Conservation (phyloP, 352 stramenopile species). For the Peronospora belbahrii region DNA sequence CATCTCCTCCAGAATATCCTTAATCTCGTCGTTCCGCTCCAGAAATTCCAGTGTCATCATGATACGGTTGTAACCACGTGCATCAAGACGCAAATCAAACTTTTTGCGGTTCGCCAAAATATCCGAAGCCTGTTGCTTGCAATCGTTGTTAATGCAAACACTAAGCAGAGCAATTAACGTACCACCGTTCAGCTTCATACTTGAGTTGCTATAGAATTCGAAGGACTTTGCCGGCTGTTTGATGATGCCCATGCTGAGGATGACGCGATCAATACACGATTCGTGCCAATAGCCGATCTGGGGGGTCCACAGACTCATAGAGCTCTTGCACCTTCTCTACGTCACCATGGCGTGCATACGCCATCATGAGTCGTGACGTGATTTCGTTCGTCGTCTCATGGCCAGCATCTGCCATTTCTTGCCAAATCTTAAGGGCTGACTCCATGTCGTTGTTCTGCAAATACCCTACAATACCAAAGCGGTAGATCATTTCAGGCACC, state of each 20-base stretch:
- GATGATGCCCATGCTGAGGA: slow-evolving; percentile 37
- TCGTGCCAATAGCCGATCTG: slow-evolving; percentile 42
- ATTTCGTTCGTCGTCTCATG: slow-evolving; percentile 36
- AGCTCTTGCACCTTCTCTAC: slow-evolving; percentile 31
- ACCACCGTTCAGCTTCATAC: slow-evolving; percentile 33
- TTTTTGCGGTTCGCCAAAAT: slow-evolving; percentile 49
- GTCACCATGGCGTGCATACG: slow-evolving; percentile 27
- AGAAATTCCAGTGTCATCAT: slow-evolving; percentile 38
- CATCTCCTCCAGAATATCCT: slow-evolving; percentile 39
- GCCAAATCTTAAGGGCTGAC: slow-evolving; percentile 22
- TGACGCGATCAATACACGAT: slow-evolving; percentile 41
- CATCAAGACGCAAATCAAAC: slow-evolving; percentile 38
- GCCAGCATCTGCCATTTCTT: slow-evolving; percentile 28
- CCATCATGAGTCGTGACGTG: slow-evolving; percentile 36
- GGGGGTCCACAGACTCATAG: slow-evolving; percentile 23
- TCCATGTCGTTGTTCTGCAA: slow-evolving; percentile 30
- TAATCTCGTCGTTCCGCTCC: slow-evolving; percentile 33
- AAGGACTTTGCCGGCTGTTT: slow-evolving; percentile 37
- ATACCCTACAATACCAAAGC: slow-evolving; percentile 41
- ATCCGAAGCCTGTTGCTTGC: slow-evolving; percentile 33
- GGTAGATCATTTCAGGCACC: slow-evolving; percentile 55
- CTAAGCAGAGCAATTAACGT: slow-evolving; percentile 41
- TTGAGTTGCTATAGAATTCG: slow-evolving; percentile 46
- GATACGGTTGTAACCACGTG: slow-evolving; percentile 37
- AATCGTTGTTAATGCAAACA: slow-evolving; percentile 35